Evolutionary conservation across 805 yeast species (phyloP), one percentile per base, ranked within the genome.

Genomic region (Priceomyces haplophilus): DNA sequence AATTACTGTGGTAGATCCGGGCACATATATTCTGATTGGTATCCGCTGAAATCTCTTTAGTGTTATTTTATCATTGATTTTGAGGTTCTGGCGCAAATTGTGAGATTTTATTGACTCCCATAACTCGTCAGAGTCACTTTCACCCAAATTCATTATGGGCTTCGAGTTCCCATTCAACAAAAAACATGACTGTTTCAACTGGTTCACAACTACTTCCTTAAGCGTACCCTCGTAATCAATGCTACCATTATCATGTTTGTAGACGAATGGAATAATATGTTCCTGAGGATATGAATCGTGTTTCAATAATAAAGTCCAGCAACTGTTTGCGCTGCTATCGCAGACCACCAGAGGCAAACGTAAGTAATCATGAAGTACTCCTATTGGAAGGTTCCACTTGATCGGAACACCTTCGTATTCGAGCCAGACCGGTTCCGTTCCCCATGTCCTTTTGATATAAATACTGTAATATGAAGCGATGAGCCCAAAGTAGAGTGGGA

Each of bases 141-240:
- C 81, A 4, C 93, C 78, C 42, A 91, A 64, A 19, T 73, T 72
- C 95, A 91, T 85, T n/a, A 91, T 78, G 2, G 80, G 75, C 47
- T 85, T 88, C 4, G 96, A 75, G n/a, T 79, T 76, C 0, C 96
- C 96, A 49, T 83, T 80, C 29, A 85, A 59, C 0, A 88, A 78
- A 54, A 74, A 88, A 53, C 88, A 80, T 3, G 88, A 76, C 55
- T 91, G 97, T 54, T 93, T 91, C 57, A 88, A 64, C 45, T 81
- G 88, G 56, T 91, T 89, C 46, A 82, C 65, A 83, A 93, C 82
- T 38, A 78, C 73, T 39, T 73, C 76, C 35, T 62, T 71, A 44
- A 79, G 49, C 10, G 70, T 55, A 18, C 53, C 47, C 27, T 52
- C 46, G 49, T 65, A 66, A 42, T 59, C 54, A 2, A 54, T 40